Evolutionary conservation across 768 basidiomycete species (phyloP).

Genomic region (Obba rivulosa): DNA sequence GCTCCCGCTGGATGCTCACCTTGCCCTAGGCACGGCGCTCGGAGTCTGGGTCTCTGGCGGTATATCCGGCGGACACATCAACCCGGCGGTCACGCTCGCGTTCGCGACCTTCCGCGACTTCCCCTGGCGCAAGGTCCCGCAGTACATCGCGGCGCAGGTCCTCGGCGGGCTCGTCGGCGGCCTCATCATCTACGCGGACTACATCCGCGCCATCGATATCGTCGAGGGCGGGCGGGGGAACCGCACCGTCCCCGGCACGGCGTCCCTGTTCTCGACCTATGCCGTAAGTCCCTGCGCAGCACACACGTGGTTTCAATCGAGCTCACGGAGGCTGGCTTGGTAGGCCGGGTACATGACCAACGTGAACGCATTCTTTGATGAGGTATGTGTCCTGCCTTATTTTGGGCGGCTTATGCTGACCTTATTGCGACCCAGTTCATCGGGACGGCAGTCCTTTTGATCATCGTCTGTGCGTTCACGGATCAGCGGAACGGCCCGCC

Average conservation of each 20-base stretch:
- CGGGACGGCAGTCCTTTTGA: constrained; percentile 46
- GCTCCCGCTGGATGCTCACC: neutral
- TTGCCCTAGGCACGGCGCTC: constrained; percentile 43
- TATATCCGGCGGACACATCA: constrained; percentile 64
- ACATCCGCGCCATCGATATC: constrained; percentile 61
- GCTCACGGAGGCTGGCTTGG: constrained; percentile 21
- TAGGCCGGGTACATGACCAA: constrained; percentile 31
- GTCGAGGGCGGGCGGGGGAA: constrained; percentile 51
- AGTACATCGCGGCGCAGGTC: constrained; percentile 57
- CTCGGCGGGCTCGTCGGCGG: constrained; percentile 57
- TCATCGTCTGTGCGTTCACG: constrained; percentile 47
- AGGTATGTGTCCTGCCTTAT: constrained; percentile 22
- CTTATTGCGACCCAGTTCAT: constrained; percentile 37
- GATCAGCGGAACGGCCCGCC: constrained; percentile 49
- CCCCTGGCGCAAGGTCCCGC: constrained; percentile 78
- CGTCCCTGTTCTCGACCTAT: constrained; percentile 54
- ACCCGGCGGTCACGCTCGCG: constrained; percentile 54
- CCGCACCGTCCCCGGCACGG: constrained; percentile 55
- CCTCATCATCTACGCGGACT: constrained; percentile 56
- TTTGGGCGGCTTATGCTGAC: neutral
- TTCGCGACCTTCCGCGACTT: constrained; percentile 67
- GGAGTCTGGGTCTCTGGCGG: constrained; percentile 65
- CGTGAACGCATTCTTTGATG: constrained; percentile 42
- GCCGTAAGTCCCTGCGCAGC: constrained; percentile 35
- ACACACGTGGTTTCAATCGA: neutral